Base-by-base conservation (phyloP, 495 filamentous ascomycete genomes). In the Daldinia decipiens region DNA sequence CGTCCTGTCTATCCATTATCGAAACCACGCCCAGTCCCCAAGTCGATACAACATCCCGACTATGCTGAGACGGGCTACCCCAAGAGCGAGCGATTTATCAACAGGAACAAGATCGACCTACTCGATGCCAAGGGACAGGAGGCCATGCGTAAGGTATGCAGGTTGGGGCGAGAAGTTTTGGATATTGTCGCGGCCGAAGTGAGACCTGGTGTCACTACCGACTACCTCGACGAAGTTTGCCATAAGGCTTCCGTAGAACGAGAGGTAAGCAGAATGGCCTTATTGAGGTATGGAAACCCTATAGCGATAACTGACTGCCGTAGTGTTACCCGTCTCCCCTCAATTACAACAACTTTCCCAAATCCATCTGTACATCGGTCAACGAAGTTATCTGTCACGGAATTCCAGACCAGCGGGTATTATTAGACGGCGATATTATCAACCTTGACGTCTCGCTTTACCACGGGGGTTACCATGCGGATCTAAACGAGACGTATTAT, bases 371-470 rank as follows among this genome's bases (percentile, higher is more conserved):
- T 80, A 98, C 94, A 1, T 97, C 94, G 2, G 76, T 91, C 65
- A 99, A 99, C 83, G 95, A 99, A 81, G 90, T 97, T 62, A 98
- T 99, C 76, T 96, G 93, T 81, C 93, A 97, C 83, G 93, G 93
- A 59, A 96, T 97, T 61, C 93, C 93, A 17, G 93, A 97, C 65
- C 86, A 92, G 70, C 86, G 93, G 24, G 84, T 90, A 8, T 82
- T 97, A 7, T 79, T 91, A 53, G 92, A 97, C 66, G 93, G 93
- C 54, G 93, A 97, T 68, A 96, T 97, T 53, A 76, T 97, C 78
- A 97, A 97, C 79, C 90, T 97, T 57, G 93, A 97, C 72, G 92
- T 97, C 5, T 92, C 92, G 5, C 78, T 97, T 58, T 96, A 95
- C 79, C 93, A 97, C 72, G 89, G 88, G 13, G 93, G 93, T 29